These are phyloP conservation scores for Linum tenue DNA, from an alignment of 345 rosid genomes.

Conservation along the genomic window DNA sequence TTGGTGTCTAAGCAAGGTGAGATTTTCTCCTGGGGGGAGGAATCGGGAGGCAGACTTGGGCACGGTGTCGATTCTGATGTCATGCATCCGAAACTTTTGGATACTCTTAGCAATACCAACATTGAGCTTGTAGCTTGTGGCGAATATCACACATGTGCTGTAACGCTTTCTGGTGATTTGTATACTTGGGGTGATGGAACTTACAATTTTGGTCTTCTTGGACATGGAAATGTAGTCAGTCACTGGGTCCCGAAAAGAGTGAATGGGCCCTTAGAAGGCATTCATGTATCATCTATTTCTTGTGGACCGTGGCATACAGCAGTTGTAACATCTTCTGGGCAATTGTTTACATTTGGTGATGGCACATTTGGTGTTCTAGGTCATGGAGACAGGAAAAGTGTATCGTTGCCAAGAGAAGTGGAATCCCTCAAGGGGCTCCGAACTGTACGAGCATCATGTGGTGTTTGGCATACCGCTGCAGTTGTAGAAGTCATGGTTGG, in stretches of 20 bases:
- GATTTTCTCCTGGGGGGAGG: slow-evolving; percentile 47
- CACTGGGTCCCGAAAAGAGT: slow-evolving; percentile 53
- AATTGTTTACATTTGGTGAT: slow-evolving; percentile 71
- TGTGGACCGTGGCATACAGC: slow-evolving; percentile 85
- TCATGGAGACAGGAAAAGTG: slow-evolving; percentile 53
- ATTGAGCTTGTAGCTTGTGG: slow-evolving; percentile 63
- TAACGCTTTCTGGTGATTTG: slow-evolving; percentile 54
- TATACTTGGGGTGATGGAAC: slow-evolving; percentile 62
- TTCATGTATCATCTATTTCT: slow-evolving; percentile 52
- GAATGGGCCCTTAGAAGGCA: slow-evolving; percentile 44
- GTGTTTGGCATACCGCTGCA: slow-evolving; percentile 84
- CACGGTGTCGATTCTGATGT: slow-evolving; percentile 50
- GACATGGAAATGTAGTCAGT: slow-evolving; percentile 45
- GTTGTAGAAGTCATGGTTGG: slow-evolving; percentile 35
- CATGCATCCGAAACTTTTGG: slow-evolving; percentile 46
- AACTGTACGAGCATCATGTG: slow-evolving; percentile 54
- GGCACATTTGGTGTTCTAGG: slow-evolving; percentile 79
- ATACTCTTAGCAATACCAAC: slow-evolving; percentile 36
- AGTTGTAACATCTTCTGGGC: slow-evolving; percentile 49
- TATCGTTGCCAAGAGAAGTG: slow-evolving; percentile 53
- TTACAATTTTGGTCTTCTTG: slow-evolving; percentile 49
- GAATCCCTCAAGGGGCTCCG: slow-evolving; percentile 48
- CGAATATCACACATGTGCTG: slow-evolving; percentile 62
- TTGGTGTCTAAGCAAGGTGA: slow-evolving; percentile 42
- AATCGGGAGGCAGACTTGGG: slow-evolving; percentile 54